phyloP scores from a whole-genome alignment of 495 filamentous ascomycete genomes.

The Hypomontagnella submonticulosa region DNA sequence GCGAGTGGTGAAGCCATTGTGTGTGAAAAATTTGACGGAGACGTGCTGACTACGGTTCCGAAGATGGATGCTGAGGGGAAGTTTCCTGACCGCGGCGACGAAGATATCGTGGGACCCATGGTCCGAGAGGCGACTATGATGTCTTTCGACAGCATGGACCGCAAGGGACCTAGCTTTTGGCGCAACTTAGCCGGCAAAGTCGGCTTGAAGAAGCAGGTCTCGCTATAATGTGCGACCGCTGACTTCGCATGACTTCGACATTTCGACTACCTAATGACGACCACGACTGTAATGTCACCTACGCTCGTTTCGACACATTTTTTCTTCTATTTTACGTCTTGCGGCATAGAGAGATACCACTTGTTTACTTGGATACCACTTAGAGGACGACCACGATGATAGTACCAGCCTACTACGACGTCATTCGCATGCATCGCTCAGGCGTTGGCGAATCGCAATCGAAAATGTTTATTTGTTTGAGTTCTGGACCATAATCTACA shows the following conservation, averaged over 20 bases:
- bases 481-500: constrained; percentile 36
- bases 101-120: constrained; percentile 95
- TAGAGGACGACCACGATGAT: constrained; percentile 36
- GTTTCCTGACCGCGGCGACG: constrained; percentile 86
- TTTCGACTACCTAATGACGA: constrained; percentile 37
- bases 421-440: constrained; percentile 39
- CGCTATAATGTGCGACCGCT: constrained; percentile 10
- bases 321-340: constrained; percentile 30
- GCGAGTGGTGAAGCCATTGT: constrained; percentile 45
- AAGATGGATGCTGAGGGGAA: constrained; percentile 75
- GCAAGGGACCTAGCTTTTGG: constrained; percentile 56
- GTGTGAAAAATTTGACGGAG: constrained; percentile 53
- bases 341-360: constrained; percentile 47
- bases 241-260: constrained; percentile 15
- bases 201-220: constrained; percentile 50
- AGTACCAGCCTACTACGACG: constrained; percentile 24
- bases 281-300: constrained; percentile 39
- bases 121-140: constrained; percentile 66
- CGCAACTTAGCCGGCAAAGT: constrained; percentile 59
- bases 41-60: constrained; percentile 56
- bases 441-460: constrained; percentile 35
- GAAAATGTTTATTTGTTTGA: constrained; percentile 40
- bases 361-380: constrained; percentile 42
- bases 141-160: constrained; percentile 52
- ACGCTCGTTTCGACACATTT: constrained; percentile 25